Base-by-base conservation (phyloP, 768 basidiomycete species). In the Filobasidium wieringae region DNA sequence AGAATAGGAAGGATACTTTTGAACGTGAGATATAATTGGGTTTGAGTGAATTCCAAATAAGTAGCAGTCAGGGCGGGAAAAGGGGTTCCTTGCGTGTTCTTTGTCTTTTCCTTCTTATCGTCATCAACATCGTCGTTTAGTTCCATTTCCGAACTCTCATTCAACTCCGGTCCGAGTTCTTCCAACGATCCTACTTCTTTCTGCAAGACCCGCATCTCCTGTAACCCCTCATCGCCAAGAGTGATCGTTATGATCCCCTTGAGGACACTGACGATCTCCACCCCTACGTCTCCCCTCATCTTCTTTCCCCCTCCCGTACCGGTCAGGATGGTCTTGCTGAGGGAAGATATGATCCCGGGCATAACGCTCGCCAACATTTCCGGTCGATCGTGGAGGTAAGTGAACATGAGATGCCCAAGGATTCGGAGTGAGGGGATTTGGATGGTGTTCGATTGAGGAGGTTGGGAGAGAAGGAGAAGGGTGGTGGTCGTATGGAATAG, bases 1-100 rank as follows among this genome's bases (percentile, higher is more conserved):
- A 75, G 60, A 0, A 89, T 77, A 0, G 84, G 79, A 0, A 84
- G 80, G 19, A 96, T 76, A 0, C 84, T 77, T 63, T 88, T 86
- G 52, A 96, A 69, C 7, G 90, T 88, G 24, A 88, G 84, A 45
- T 86, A 81, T 11, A 97, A 75, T 66, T 95, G 90, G 5, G 87
- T 80, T 1, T 86, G 78, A 1, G 88, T 90, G 33, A 81, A 89
- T 22, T 79, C 79, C 41, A 95, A 78, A 87, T 92, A 97, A 0
- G 83, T 77, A 12, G 81, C 69, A 0, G 86, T 85, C 4, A 89
- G 80, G 3, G 72, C 63, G 4, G 72, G 72, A 39, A 73, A 73
- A 0, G 69, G 67, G 51, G 32, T 27, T 32, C 14, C 0, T 43
- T 29, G 17, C 49, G 7, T 29, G 4, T 11, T n/a, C 37, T n/a